phyloP scores from a whole-genome alignment of 2,329 filamentous ascomycete species.

The Calonectria honghensis region DNA sequence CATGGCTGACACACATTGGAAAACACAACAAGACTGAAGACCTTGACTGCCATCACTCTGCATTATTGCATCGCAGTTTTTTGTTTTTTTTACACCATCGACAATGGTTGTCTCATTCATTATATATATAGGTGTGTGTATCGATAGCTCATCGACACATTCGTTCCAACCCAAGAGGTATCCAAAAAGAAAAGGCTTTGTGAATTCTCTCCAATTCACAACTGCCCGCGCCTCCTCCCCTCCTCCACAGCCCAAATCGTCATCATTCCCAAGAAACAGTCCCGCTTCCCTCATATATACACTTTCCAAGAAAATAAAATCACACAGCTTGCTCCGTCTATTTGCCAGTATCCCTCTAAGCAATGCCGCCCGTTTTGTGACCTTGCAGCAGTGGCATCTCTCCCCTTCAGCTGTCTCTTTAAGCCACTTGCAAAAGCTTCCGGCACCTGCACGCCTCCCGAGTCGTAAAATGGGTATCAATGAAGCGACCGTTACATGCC shows the following conservation, averaged over 20 bases:
- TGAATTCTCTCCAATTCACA: conserved; percentile 29
- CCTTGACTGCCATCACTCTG: neutral
- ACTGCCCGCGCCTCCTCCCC: neutral
- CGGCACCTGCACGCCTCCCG: conserved; percentile 52
- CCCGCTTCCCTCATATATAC: conserved; percentile 39
- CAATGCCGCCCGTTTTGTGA: conserved; percentile 39
- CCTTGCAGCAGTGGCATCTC: conserved; percentile 35
- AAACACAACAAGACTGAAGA: too few species aligned
- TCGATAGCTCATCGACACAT: conserved; percentile 33
- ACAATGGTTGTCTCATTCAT: conserved; percentile 34
- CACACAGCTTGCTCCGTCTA: conserved; percentile 42
- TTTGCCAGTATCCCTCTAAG: conserved; percentile 43
- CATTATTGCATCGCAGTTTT: neutral
- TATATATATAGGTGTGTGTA: conserved; percentile 35
- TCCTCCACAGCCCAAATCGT: conserved; percentile 28
- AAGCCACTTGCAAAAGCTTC: conserved; percentile 48
- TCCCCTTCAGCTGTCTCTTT: conserved; percentile 23
- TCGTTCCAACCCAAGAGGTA: conserved; percentile 28
- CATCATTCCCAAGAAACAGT: conserved; percentile 41
- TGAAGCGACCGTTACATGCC: conserved; percentile 62
- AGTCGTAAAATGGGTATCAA: conserved; percentile 64
- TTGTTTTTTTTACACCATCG: neutral
- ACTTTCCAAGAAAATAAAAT: conserved; percentile 35
- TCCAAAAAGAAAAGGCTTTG: conserved; percentile 18
- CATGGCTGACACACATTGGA: too few species aligned